Base-by-base conservation (phyloP, 1,284 basidiomycete genomes). In the Apiotrichum sp. region DNA sequence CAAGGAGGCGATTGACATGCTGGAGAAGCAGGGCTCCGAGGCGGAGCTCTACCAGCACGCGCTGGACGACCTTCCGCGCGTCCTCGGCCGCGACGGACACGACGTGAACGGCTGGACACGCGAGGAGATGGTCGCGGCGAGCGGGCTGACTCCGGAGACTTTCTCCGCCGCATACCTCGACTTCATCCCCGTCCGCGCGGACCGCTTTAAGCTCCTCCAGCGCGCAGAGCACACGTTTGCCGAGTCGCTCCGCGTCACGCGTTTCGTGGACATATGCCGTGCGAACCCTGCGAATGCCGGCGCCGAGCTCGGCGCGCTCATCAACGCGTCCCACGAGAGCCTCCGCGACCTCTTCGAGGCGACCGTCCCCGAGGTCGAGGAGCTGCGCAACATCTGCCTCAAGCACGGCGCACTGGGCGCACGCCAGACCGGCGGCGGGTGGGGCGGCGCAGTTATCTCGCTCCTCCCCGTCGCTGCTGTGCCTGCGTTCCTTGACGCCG, bases 371-470 rank as follows among this genome's bases (percentile, higher is more conserved):
- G 86, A 90, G 72, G 77, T 93, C 14, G 84, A 93, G 69, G 73
- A 82, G 64, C 79, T 93, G 13, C 65, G 67, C 81, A 81, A 10
- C 67, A 64, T 68, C 70, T 93, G 62, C 80, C 82, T 64, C 52
- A 77, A 81, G 16, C 81, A 84, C 3, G 89, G 89, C 9, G 88
- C 89, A 7, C 82, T 85, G 57, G 90, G 89, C 1, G 86, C 84
- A 13, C 47, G 69, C 55, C 63, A 67, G 59, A 68, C 66, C 31
- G 87, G 87, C 43, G 90, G 90, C 0, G 90, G 90, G 2, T 95
- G 89, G 89, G 91, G 91, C 50, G 91, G 91, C 10, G 91, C 88
- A 64, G 87, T 87, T 0, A 86, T 93, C 29, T 89, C 87, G 14
- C 80, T 93, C 16, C 86, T 93, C 3, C 80, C 83, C 6, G 85